Percentiles rank a stretch among this genome's conserved stretches.
Evolutionary conservation across 1,284 basidiomycete genomes (phyloP).

Genomic region (Tremellales sp.): DNA sequence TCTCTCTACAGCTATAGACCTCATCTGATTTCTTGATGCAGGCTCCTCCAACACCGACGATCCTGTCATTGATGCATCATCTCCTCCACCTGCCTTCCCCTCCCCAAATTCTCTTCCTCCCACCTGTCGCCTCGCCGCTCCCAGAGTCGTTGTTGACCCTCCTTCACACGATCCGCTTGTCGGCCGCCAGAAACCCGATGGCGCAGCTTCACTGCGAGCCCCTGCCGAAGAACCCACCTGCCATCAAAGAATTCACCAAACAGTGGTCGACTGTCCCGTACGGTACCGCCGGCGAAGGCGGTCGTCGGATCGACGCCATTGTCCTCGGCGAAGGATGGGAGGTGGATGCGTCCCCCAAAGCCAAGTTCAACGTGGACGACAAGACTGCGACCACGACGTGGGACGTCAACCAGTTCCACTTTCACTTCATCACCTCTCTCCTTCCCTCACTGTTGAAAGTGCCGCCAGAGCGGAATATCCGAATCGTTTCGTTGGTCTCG

Average conservation of each 20-base stretch:
- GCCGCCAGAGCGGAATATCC: constrained; percentile 75
- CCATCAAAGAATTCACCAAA: constrained; percentile 38
- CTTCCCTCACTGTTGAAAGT: constrained; percentile 72
- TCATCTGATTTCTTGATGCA: constrained; percentile 6
- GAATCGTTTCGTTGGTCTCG: constrained; percentile 73
- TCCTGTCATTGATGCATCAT: constrained; percentile 39
- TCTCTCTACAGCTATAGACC: not conserved
- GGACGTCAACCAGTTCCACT: constrained; percentile 49
- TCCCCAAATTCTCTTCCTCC: constrained; percentile 47
- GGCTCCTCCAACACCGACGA: constrained; percentile 43
- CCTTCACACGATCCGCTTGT: constrained; percentile 43
- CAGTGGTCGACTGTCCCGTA: constrained; percentile 38
- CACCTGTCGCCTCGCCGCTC: constrained; percentile 39
- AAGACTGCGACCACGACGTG: too few relatives aligned
- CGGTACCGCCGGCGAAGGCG: constrained; percentile 40
- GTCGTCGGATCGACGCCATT: constrained; percentile 46
- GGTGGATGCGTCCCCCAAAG: constrained; percentile 13
- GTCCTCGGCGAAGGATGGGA: constrained; percentile 46
- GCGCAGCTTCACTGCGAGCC: constrained; percentile 46
- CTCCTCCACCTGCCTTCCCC: constrained; percentile 45
- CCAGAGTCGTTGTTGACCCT: constrained; percentile 41
- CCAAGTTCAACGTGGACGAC: constrained; percentile 5
- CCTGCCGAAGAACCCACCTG: constrained; percentile 34
- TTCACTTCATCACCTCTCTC: constrained; percentile 70
- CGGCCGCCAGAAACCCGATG: constrained; percentile 25